A percentile compares a stretch with the other conserved stretches of the same genome.
Evolutionary conservation across 164 flowering plant genomes (phyloP).

Genomic region (Kingdonia uniflora): DNA sequence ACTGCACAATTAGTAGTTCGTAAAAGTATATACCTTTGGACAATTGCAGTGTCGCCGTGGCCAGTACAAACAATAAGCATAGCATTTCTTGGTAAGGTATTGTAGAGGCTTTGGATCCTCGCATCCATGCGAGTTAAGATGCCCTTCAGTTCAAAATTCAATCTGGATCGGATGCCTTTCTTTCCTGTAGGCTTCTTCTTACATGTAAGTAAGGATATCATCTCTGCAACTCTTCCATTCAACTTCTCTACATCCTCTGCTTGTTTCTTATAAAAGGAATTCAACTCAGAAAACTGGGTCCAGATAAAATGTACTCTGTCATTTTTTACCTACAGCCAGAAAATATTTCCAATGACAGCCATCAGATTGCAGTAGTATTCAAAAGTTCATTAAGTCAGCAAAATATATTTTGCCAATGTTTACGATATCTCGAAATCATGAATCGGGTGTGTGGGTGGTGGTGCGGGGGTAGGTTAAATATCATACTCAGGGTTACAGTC

Average conservation of each 20-base stretch:
- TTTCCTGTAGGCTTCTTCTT: conserved; percentile 23
- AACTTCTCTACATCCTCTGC: conserved; percentile 52
- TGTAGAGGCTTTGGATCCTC: conserved; percentile 40
- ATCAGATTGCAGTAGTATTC: too few species aligned
- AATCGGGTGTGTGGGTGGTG: too few species aligned
- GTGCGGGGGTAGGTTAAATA: too few species aligned
- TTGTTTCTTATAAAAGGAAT: conserved; percentile 54
- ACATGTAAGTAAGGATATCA: conserved; percentile 84
- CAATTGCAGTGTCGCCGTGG: conserved; percentile 81
- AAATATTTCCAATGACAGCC: neutral
- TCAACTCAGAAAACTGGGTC: conserved; percentile 90
- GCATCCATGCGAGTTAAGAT: conserved; percentile 49
- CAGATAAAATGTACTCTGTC: conserved; percentile 71
- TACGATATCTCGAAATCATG: too few species aligned
- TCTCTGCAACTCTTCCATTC: conserved; percentile 60
- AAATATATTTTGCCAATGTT: too few species aligned
- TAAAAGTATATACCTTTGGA: conserved; percentile 46
- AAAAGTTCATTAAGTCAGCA: too few species aligned
- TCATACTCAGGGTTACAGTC: too few species aligned
- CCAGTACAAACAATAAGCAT: conserved; percentile 92
- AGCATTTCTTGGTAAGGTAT: conserved; percentile 53
- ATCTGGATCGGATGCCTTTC: conserved; percentile 21
- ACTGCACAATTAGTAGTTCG: neutral
- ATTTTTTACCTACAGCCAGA: conserved; percentile 50
- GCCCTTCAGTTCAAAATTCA: conserved; percentile 48